phyloP scores from a whole-genome alignment of 1,284 basidiomycete genomes.

The Clitocybe nebularis region DNA sequence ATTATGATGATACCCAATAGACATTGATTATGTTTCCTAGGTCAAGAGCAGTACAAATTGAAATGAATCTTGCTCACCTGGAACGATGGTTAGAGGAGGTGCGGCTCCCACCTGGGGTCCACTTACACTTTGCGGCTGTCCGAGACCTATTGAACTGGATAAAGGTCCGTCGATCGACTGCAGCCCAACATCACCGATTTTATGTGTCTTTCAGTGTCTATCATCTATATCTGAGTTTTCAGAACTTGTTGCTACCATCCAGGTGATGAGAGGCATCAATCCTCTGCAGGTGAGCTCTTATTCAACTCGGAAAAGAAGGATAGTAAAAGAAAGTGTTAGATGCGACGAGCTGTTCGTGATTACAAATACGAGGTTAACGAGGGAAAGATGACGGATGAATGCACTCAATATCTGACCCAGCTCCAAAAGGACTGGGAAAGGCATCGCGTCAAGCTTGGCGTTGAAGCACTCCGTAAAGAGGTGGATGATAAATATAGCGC shows the following conservation, averaged over 20 bases:
- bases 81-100: constrained; percentile 91
- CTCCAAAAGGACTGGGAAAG: constrained; percentile 96
- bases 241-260: constrained; percentile 86
- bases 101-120: constrained; percentile 77
- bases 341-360: constrained; percentile 89
- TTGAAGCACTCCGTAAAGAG: constrained; percentile 78
- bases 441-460: constrained; percentile 77
- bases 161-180: constrained; percentile 47
- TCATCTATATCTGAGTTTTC: constrained; percentile 86
- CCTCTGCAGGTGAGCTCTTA: constrained; percentile 85
- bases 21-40: constrained; percentile 31
- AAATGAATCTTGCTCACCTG: constrained; percentile 80
- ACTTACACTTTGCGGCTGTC: constrained; percentile 80
- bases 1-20: too few species aligned
- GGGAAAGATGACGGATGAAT: constrained; percentile 90
- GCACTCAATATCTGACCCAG: constrained; percentile 88
- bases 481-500: constrained; percentile 35
- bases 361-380: constrained; percentile 97
- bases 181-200: constrained; percentile 12
- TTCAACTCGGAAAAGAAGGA: too few species aligned
- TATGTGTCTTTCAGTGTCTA: constrained; percentile 57
- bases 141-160: constrained; percentile 86
- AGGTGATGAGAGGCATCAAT: constrained; percentile 82
- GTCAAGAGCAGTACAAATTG: constrained; percentile 86
- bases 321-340: too few species aligned